Base-by-base conservation (phyloP, 257 asterid genomes). In the Paulownia fortunei region DNA sequence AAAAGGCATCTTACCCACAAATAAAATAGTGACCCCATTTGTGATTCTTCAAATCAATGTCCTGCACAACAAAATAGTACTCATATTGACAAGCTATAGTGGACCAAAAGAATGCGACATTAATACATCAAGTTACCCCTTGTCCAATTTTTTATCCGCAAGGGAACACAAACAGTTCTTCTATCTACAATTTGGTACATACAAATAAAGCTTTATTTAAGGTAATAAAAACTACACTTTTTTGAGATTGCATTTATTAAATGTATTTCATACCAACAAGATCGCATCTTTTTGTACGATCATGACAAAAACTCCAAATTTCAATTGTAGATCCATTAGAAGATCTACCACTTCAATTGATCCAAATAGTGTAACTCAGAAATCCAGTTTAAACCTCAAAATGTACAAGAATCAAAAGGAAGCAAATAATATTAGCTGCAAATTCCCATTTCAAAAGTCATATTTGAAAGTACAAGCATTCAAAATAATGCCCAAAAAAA, bases 1-100 rank as follows among this genome's bases (percentile, higher is more conserved):
- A 49, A 21, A 73, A 69, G 72, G 78, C 65, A 44, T 26, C 96
- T 63, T 86, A 92, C 98, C 97, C 98, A 56, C 98, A 94, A 80
- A 94, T 84, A 86, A 94, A 94, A 79, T 94, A 94, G 84, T 94
- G 96, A 75, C 97, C 97, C 98, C 98, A 94, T 82, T 76, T 88
- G 85, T 89, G 98, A 85, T 89, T 84, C 90, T 90, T 92, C 86
- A 92, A 76, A 79, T 94, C 97, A 81, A 94, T 86, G 78, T 92
- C 98, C 98, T 94, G 95, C 54, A 73, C 61, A 72, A 15, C n/a
- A 74, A 76, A 46, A 72, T 2, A 8, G 34, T 10, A 37, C 19
- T 44, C 47, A 7, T 64, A 30, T 78, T 26, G 74, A 27, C 46
- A 47, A 76, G 32, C 37, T 41, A 13, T 23, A 12, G 30, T 15